Evolutionary conservation across 2,329 filamentous ascomycete species (phyloP).

Genomic region (Fusarium lateritium): DNA sequence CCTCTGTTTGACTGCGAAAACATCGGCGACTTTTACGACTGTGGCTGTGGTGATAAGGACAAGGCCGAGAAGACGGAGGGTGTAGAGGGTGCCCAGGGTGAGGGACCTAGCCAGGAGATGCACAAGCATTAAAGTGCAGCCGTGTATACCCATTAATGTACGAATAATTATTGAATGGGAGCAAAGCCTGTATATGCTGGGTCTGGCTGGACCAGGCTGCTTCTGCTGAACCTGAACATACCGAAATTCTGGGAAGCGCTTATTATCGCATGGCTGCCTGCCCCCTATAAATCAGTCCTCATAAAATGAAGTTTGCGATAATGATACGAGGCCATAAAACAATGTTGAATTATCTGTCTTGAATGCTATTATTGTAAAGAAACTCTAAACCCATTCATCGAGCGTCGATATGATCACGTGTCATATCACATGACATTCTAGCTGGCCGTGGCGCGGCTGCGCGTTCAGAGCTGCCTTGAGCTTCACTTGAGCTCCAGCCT

Average conservation of each 20-base stretch:
- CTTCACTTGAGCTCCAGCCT: slow-evolving; percentile 58
- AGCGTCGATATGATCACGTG: slow-evolving; percentile 39
- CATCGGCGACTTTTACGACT: slow-evolving; percentile 80
- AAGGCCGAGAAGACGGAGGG: slow-evolving; percentile 56
- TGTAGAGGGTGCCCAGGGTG: slow-evolving; percentile 38
- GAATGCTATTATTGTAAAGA: neutral
- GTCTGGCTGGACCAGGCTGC: slow-evolving; percentile 46
- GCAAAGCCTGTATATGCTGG: slow-evolving; percentile 16
- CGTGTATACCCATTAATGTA: slow-evolving; percentile 13
- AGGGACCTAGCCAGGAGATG: slow-evolving; percentile 36
- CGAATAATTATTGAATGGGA: slow-evolving; percentile 19
- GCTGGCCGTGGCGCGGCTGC: slow-evolving; percentile 52
- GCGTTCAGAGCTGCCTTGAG: slow-evolving; percentile 65
- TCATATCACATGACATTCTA: slow-evolving; percentile 19
- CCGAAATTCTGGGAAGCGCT: neutral
- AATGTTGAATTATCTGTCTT: neutral
- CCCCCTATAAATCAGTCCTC: neutral
- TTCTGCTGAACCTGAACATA: slow-evolving; percentile 6
- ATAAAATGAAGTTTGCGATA: neutral
- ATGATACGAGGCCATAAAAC: too few relatives aligned
- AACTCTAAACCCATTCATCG: neutral
- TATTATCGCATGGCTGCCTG: neutral
- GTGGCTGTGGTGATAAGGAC: slow-evolving; percentile 77
- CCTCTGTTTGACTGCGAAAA: slow-evolving; percentile 75
- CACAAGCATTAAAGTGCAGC: slow-evolving; percentile 39